Conservation (phyloP, 2,329 filamentous ascomycete genomes). For the Tolypocladium nubicola region DNA sequence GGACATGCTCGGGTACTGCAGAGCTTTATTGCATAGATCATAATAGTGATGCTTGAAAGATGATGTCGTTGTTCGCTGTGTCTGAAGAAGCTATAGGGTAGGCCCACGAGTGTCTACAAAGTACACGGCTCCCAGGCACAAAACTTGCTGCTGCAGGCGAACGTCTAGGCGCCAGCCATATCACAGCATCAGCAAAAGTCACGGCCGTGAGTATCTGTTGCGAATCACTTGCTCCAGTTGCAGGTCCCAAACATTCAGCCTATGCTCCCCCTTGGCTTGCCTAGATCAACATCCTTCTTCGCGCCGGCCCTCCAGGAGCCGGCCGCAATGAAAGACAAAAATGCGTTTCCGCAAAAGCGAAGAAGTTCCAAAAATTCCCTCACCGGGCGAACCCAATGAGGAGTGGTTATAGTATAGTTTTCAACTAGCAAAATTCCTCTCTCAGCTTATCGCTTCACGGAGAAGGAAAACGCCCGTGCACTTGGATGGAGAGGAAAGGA, state of each 20-base stretch:
- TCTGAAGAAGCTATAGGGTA: not conserved
- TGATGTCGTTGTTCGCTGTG: not conserved
- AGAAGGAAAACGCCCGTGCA: conserved; percentile 57
- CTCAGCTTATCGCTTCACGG: conserved; percentile 56
- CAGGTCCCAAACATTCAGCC: not conserved
- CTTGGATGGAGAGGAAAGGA: conserved; percentile 42
- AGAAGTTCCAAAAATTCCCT: conserved; percentile 61
- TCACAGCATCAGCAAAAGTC: not conserved
- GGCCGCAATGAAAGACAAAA: conserved; percentile 31
- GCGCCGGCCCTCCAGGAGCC: conserved; percentile 21
- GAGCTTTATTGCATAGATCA: not conserved
- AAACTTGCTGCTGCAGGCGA: not conserved
- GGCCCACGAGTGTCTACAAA: not conserved
- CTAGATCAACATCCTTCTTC: conserved; percentile 24
- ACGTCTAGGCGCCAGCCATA: not conserved
- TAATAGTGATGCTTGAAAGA: not conserved
- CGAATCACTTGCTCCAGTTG: not conserved
- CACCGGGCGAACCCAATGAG: conserved; percentile 53
- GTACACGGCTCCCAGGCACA: not conserved
- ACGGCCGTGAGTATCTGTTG: not conserved
- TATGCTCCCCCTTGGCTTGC: no score
- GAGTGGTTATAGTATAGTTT: conserved; percentile 69
- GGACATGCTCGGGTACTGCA: not conserved
- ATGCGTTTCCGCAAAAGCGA: conserved; percentile 22
- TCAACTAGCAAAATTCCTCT: conserved; percentile 85